Percentiles rank a stretch among this genome's conserved stretches.
phyloP scores from a whole-genome alignment of 2,329 filamentous ascomycete species.

The Kalaharituber pfeilii region DNA sequence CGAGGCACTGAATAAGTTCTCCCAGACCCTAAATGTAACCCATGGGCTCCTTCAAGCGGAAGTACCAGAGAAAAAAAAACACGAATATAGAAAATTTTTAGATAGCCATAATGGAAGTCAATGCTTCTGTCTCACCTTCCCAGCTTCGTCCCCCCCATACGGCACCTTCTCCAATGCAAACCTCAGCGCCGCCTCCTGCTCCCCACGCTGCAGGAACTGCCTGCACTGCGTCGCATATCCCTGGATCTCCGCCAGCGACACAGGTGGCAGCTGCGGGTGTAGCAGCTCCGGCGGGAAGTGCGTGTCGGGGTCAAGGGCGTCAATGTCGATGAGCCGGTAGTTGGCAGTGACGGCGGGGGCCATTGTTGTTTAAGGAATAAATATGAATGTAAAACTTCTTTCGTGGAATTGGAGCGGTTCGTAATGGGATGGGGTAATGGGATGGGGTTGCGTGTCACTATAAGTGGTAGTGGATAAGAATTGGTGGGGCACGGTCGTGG shows the following conservation, averaged over 20 bases:
- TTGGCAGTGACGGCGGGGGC: constrained; percentile 15
- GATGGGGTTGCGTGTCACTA: too few relatives aligned
- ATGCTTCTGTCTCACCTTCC: constrained; percentile 15
- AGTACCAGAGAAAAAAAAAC: too few relatives aligned
- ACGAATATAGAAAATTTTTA: too few relatives aligned
- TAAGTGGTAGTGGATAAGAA: too few relatives aligned
- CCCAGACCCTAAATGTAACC: too few relatives aligned
- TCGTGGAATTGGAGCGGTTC: too few relatives aligned
- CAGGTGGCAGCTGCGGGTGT: constrained; percentile 18
- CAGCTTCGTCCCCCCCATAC: constrained; percentile 21
- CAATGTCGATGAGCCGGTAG: constrained; percentile 23
- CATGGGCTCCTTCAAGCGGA: too few relatives aligned
- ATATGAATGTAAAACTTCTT: too few relatives aligned
- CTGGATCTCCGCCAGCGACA: constrained; percentile 18
- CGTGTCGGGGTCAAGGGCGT: constrained; percentile 22
- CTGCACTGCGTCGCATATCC: constrained; percentile 12
- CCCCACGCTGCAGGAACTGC: constrained; percentile 20
- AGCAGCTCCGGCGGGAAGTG: constrained; percentile 21
- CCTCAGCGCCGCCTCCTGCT: constrained; percentile 19
- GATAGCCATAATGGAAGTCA: neutral
- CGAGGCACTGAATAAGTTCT: neutral
- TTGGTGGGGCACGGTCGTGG: too few relatives aligned
- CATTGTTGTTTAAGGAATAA: neutral
- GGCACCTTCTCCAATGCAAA: constrained; percentile 20
- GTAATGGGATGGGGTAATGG: too few relatives aligned